phyloP scores from a whole-genome alignment of 805 yeast genomes.

The Candida endomychidarum region DNA sequence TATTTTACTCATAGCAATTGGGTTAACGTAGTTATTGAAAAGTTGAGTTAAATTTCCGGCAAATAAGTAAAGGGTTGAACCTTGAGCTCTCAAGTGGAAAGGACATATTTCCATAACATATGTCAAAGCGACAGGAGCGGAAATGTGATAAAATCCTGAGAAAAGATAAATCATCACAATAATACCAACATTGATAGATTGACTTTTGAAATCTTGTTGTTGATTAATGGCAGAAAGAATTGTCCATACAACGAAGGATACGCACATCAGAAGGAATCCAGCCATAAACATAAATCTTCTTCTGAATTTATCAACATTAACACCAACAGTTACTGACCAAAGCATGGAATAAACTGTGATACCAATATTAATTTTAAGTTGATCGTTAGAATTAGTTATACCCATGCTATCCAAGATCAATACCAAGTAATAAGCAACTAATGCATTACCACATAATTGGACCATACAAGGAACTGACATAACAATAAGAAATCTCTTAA shows the following conservation, averaged over 20 bases:
- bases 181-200: constrained; percentile 17
- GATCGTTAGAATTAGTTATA: constrained; percentile 41
- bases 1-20: constrained; percentile 41
- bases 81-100: constrained; percentile 41
- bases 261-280: constrained; percentile 23
- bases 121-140: constrained; percentile 46
- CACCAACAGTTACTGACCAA: constrained; percentile 20
- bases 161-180: constrained; percentile 25
- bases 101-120: constrained; percentile 46
- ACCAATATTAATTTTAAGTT: constrained; percentile 50
- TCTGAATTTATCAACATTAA: constrained; percentile 18
- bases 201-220: constrained; percentile 13
- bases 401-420: constrained; percentile 53
- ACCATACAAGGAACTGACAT: constrained; percentile 8
- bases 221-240: constrained; percentile 20
- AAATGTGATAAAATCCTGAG: constrained; percentile 22
- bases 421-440: constrained; percentile 49
- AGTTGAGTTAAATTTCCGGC: constrained; percentile 19
- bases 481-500: constrained; percentile 14
- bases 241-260: constrained; percentile 22
- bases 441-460: constrained; percentile 47
- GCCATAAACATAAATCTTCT: constrained; percentile 27
- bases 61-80: constrained; percentile 22
- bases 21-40: constrained; percentile 30
- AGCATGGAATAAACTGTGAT: constrained; percentile 47